These are phyloP conservation scores for Millerozyma miso DNA, from an alignment of 805 yeast genomes.

Conservation along the genomic window DNA sequence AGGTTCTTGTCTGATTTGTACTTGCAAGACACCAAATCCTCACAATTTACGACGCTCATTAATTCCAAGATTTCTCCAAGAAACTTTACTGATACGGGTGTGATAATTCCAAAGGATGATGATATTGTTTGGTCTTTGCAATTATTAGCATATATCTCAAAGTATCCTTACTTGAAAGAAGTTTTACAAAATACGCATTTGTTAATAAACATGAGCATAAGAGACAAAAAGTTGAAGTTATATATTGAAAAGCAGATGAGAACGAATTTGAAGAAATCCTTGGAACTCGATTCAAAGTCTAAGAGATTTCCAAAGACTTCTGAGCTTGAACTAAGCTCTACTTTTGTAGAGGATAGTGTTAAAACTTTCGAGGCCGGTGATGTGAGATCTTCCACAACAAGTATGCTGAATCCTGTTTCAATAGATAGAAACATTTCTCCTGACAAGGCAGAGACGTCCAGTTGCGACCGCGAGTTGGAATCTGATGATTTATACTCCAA, in stretches of 20 bases:
- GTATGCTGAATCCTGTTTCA: slow-evolving; percentile 28
- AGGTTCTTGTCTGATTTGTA: slow-evolving; percentile 39
- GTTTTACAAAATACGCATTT: slow-evolving; percentile 71
- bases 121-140: slow-evolving; percentile 94
- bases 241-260: slow-evolving; percentile 33
- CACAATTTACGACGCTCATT: slow-evolving; percentile 12
- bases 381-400: slow-evolving; percentile 29
- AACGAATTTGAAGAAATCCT: slow-evolving; percentile 25
- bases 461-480: slow-evolving; percentile 20
- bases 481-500: slow-evolving; percentile 18
- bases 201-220: slow-evolving; percentile 57
- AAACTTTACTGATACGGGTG: slow-evolving; percentile 52
- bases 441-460: slow-evolving; percentile 31
- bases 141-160: slow-evolving; percentile 86
- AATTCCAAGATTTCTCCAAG: slow-evolving; percentile 32
- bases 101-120: slow-evolving; percentile 84
- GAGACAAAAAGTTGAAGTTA: slow-evolving; percentile 37
- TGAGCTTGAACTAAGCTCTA: slow-evolving; percentile 20
- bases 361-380: slow-evolving; percentile 10
- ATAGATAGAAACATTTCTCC: slow-evolving; percentile 16
- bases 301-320: not conserved
- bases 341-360: slow-evolving; percentile 17
- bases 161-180: slow-evolving; percentile 76
- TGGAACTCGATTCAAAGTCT: slow-evolving; percentile 27
- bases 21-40: slow-evolving; percentile 31